Percentiles rank a stretch among this genome's conserved stretches.
These are phyloP conservation scores for Beauveria medogensis DNA, from an alignment of 2,329 filamentous ascomycete species.

Conservation along the genomic window DNA sequence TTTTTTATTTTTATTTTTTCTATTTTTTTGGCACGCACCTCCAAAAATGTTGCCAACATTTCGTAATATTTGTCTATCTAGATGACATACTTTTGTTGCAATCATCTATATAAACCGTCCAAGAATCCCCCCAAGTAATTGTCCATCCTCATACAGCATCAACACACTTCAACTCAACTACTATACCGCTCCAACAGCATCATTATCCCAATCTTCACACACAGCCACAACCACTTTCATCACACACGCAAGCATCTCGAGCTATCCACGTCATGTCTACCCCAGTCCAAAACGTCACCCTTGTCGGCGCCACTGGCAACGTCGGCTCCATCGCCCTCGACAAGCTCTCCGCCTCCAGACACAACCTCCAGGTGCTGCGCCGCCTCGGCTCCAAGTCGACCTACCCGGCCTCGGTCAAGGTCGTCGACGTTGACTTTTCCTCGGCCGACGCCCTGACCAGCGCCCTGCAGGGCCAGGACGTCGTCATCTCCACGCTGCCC, in stretches of 20 bases:
- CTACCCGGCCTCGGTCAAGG: conserved; percentile 28
- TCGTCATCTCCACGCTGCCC: conserved; percentile 38
- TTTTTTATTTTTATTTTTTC: too few species aligned
- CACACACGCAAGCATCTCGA: neutral
- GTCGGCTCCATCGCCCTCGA: conserved; percentile 5
- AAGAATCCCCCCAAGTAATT: neutral
- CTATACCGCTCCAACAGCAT: too few species aligned
- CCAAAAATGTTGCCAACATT: neutral
- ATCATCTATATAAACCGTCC: neutral
- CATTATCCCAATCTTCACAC: too few species aligned
- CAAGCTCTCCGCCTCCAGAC: neutral
- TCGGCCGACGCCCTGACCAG: conserved; percentile 33
- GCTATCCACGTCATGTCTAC: neutral
- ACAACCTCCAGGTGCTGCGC: conserved; percentile 40
- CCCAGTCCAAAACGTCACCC: conserved; percentile 18
- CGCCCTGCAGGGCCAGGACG: conserved; percentile 43
- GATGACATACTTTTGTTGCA: too few species aligned
- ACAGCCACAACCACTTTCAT: neutral
- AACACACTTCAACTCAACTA: neutral
- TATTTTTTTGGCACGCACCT: neutral
- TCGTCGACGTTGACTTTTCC: conserved; percentile 40
- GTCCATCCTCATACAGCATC: neutral
- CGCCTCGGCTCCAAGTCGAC: conserved; percentile 32
- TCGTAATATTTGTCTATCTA: neutral
- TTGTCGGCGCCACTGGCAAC: conserved; percentile 16